Base-by-base conservation (phyloP, 371 early-diverging fungal species). In the Funneliformis caledonium region DNA sequence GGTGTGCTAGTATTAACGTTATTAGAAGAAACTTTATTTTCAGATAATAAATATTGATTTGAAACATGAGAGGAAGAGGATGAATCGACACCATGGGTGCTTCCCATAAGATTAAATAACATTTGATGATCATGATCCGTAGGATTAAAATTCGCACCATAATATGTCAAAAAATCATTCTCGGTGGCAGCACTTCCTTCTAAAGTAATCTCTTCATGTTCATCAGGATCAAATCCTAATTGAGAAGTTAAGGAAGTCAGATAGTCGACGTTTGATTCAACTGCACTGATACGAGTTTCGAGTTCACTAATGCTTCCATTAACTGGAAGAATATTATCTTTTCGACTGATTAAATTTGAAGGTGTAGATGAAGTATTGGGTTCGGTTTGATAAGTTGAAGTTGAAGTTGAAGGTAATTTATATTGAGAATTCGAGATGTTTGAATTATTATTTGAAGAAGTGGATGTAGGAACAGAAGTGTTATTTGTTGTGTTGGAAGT, bases 221-320 rank as follows among this genome's bases (percentile, higher is more conserved):
- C 74, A 26, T 73, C 74, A 26, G 77, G 65, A 48, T 77, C 77
- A 62, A 52, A 77, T 16, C 77, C 77, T 14, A 77, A 45, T 64
- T 60, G 65, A 19, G 77, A 77, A 12, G 77, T 45, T 10, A 77
- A 26, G 2, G 77, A 43, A 19, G 77, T 45, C n/a, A 77, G 16
- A 47, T 64, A 77, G 64, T 77, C 77, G 31, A 77, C 56, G 37
- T 77, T 64, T 7, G 31, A 22, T 26, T 61, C 77, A n/a, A 77
- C 42, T 16, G 22, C 48, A 47, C 64, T 33, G 10, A 77, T 77
- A 64, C 77, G 37, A 77, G 22, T n/a, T 47, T 64, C 77, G 47
- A 77, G 12, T 22, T 77, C 77, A 50, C 26, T n/a, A 7, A 72
- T 67, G 12, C 12, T 72, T 14, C 19, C 50, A 26, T 72, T 47